Conservation (phyloP, 306 rosid genomes). For the Bauhinia variegata region DNA sequence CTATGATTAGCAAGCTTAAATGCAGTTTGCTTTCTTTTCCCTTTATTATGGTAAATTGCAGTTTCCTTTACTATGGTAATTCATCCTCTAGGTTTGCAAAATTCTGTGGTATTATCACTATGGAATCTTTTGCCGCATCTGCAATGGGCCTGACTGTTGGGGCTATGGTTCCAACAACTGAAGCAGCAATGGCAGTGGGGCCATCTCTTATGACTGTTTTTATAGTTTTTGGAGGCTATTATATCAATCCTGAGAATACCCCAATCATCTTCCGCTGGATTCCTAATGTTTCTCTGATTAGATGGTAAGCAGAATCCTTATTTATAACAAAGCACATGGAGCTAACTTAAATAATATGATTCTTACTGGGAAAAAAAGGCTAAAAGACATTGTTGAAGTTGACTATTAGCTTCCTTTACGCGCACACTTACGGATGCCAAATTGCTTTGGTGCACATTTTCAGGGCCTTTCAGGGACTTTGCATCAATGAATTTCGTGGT, state of each 20-base stretch:
- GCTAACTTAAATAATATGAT: constrained; percentile 24
- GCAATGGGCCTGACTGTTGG: constrained; percentile 98
- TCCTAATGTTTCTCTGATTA: constrained; percentile 81
- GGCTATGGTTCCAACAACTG: constrained; percentile 93
- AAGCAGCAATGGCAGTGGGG: constrained; percentile 96
- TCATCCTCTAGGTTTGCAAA: constrained; percentile 87
- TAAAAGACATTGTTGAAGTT: constrained; percentile 12
- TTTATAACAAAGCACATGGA: constrained; percentile 27
- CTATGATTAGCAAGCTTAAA: constrained; percentile 16
- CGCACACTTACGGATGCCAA: constrained; percentile 22
- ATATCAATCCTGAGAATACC: constrained; percentile 81
- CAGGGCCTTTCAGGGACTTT: constrained; percentile 98
- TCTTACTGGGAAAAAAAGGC: constrained; percentile 3
- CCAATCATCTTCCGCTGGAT: constrained; percentile 96
- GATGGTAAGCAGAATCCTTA: constrained; percentile 65
- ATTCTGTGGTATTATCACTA: constrained; percentile 85
- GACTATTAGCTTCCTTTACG: constrained; percentile 22
- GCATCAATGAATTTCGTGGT: constrained; percentile 84
- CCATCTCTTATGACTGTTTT: constrained; percentile 95
- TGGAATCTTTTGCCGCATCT: constrained; percentile 93
- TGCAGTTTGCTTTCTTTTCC: constrained; percentile 13
- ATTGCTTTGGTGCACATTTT: constrained; percentile 41
- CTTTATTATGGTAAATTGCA: constrained; percentile 30
- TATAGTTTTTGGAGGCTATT: constrained; percentile 92
- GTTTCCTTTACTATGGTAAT: too few relatives aligned